Conservation (phyloP, 163 green algal genomes). For the Scenedesmus sp. region DNA sequence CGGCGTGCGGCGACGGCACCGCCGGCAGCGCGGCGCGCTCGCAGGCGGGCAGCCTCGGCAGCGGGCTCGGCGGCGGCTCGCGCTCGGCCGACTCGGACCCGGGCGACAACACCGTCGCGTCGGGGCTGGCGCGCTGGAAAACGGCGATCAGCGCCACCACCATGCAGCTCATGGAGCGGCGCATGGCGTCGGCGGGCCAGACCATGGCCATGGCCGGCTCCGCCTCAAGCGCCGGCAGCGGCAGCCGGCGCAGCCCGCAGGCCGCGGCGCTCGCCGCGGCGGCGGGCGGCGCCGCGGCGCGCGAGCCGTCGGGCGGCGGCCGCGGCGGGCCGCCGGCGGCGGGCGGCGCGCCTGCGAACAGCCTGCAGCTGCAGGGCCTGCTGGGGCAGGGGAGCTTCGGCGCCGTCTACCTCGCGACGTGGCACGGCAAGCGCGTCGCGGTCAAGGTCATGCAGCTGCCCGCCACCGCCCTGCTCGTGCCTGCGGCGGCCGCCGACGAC, state of each 20-base stretch:
- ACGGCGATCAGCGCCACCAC: conserved; percentile 33
- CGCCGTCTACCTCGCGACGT: conserved; percentile 47
- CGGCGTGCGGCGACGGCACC: background rate
- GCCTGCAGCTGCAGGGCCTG: background rate
- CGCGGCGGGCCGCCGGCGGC: background rate
- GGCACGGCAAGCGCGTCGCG: conserved; percentile 50
- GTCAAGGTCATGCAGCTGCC: conserved; percentile 52
- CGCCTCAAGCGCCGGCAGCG: too few relatives aligned
- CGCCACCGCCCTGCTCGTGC: conserved; percentile 28
- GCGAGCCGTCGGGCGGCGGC: too few relatives aligned
- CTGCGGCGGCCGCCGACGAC: background rate
- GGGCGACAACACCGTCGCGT: background rate
- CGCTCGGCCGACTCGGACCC: background rate
- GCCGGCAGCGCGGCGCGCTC: background rate
- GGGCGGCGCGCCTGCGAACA: background rate
- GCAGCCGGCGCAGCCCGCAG: too few relatives aligned
- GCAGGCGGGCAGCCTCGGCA: too few relatives aligned
- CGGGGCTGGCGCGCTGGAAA: conserved; percentile 16
- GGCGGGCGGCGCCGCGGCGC: too few relatives aligned
- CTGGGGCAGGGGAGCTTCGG: conserved; percentile 51
- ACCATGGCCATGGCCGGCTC: too few relatives aligned
- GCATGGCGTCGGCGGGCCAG: background rate
- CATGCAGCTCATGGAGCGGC: conserved; percentile 19
- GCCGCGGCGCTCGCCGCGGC: too few relatives aligned
- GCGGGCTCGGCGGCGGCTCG: background rate